A percentile compares a stretch with the other conserved stretches of the same genome.
Conservation (phyloP, 148 eudicot genomes). For the Vaccinium macrocarpon region DNA sequence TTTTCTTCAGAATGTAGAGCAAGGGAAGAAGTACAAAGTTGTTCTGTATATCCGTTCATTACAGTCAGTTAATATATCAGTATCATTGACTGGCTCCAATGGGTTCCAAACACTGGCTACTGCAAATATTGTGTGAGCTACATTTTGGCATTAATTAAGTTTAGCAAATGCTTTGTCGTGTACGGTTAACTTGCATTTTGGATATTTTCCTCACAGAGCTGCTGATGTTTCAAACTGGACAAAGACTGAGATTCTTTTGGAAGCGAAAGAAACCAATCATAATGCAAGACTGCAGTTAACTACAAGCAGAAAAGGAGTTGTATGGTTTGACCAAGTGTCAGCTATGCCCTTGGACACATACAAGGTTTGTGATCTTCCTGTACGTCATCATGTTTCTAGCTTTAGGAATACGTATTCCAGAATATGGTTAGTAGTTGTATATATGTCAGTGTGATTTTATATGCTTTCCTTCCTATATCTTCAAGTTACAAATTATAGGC, state of each 20-base stretch:
- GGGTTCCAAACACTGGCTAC: constrained; percentile 62
- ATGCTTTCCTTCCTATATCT: not conserved
- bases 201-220: constrained; percentile 38
- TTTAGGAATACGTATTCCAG: not conserved
- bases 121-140: constrained; percentile 57
- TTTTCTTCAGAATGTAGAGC: constrained; percentile 70
- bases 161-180: not conserved
- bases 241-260: constrained; percentile 55
- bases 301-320: constrained; percentile 53
- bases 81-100: constrained; percentile 62
- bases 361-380: constrained; percentile 42
- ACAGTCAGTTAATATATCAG: constrained; percentile 52
- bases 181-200: not conserved
- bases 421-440: not conserved
- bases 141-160: not conserved
- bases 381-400: not conserved
- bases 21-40: constrained; percentile 80
- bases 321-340: constrained; percentile 96
- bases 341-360: constrained; percentile 81
- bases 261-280: constrained; percentile 54
- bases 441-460: not conserved
- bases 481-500: not conserved
- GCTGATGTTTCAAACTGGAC: constrained; percentile 65
- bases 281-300: constrained; percentile 82
- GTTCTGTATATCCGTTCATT: constrained; percentile 65